Conservation (phyloP, 768 basidiomycete species). For the Boletus rubropictus region DNA sequence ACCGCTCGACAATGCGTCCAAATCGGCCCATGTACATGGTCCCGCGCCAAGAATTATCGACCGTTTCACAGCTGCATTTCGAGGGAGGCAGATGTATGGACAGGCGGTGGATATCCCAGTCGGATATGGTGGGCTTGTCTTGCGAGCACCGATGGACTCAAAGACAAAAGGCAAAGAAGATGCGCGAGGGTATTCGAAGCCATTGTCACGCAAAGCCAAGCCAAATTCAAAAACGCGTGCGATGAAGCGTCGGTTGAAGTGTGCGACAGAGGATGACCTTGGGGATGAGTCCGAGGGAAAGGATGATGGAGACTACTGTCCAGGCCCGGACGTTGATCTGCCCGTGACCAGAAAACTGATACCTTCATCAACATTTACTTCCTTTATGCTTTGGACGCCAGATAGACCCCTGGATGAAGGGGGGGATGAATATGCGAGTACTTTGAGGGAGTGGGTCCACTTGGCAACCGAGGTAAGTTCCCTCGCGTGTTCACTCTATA, state of each 20-base stretch:
- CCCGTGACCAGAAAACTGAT: conserved; percentile 33
- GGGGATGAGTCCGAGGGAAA: conserved; percentile 23
- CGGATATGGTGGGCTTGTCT: conserved; percentile 64
- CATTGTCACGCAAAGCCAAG: conserved; percentile 2
- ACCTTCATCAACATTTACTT: conserved; percentile 53
- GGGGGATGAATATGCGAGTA: conserved; percentile 64
- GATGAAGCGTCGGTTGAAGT: conserved; percentile 16
- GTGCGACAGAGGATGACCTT: conserved; percentile 26
- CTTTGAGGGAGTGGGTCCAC: conserved; percentile 65
- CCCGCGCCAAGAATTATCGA: not conserved
- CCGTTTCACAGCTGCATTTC: conserved; percentile 56
- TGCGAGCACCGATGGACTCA: conserved; percentile 31
- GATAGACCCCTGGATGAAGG: conserved; percentile 67
- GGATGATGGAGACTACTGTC: conserved; percentile 19
- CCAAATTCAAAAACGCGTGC: conserved; percentile 12
- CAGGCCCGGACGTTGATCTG: not conserved
- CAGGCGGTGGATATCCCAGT: conserved; percentile 52
- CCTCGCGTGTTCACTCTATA: not conserved
- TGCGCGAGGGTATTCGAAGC: conserved; percentile 1
- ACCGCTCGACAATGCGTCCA: not conserved
- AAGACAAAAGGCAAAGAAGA: conserved; percentile 16
- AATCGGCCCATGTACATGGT: not conserved
- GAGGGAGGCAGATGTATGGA: conserved; percentile 72
- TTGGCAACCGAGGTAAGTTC: conserved; percentile 55
- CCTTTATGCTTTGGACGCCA: conserved; percentile 70